Conservation (phyloP, 768 basidiomycete genomes). For the Lactifluus piperatus region DNA sequence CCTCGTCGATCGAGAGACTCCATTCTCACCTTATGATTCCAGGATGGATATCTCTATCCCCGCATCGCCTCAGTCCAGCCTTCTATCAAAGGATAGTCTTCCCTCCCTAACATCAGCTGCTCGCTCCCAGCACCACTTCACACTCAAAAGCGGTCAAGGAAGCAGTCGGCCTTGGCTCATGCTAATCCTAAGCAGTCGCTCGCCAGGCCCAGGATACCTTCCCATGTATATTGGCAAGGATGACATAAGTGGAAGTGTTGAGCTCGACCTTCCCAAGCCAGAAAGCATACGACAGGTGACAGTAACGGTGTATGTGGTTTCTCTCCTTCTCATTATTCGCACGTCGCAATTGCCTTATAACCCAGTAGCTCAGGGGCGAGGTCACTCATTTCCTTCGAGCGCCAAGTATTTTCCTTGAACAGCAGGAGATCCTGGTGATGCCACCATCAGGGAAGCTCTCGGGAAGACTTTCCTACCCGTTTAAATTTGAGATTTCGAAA, state of each 20-base stretch:
- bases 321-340: neutral
- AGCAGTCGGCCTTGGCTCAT: conserved; percentile 41
- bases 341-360: neutral
- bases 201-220: conserved; percentile 29
- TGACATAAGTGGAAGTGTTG: conserved; percentile 40
- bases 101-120: neutral
- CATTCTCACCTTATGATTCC: neutral
- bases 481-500: conserved; percentile 37
- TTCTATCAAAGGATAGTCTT: neutral
- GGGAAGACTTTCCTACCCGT: conserved; percentile 42
- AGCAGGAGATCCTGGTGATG: conserved; percentile 37
- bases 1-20: neutral
- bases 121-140: conserved; percentile 30
- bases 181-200: conserved; percentile 38
- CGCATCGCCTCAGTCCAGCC: neutral
- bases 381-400: conserved; percentile 33
- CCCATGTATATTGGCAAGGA: conserved; percentile 44
- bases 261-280: conserved; percentile 41
- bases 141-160: conserved; percentile 32
- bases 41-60: neutral
- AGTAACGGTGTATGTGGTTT: conserved; percentile 33
- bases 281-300: conserved; percentile 42
- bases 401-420: conserved; percentile 38
- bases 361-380: conserved; percentile 8
- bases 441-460: conserved; percentile 31